A percentile compares a stretch with the other conserved stretches of the same genome.
Conservation (phyloP, 345 rosid species). For the Eucalyptus pauciflora region DNA sequence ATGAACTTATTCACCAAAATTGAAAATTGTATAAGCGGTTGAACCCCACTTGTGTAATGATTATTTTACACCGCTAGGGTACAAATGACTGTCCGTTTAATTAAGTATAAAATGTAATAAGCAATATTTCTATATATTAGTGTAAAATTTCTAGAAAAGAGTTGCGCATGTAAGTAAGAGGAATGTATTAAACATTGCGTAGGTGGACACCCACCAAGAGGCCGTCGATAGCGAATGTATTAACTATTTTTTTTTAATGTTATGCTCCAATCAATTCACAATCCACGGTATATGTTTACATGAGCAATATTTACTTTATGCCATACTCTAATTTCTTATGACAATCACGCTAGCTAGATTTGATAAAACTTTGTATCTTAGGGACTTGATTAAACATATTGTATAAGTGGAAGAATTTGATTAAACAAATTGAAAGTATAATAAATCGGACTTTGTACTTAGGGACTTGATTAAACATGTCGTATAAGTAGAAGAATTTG, state of each 20-base stretch:
- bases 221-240: not conserved
- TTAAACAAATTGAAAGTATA: not conserved
- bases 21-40: not conserved
- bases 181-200: not conserved
- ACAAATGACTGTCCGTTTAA: not conserved
- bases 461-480: not conserved
- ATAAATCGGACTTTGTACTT: not conserved
- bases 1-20: not conserved
- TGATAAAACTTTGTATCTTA: not conserved
- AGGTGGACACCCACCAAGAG: not conserved
- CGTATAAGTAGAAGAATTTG: not conserved
- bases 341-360: accelerated
- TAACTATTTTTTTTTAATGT: not conserved
- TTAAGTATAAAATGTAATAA: not conserved
- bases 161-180: not conserved
- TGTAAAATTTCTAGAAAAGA: not conserved
- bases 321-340: not conserved
- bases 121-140: not conserved
- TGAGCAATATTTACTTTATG: not conserved
- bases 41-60: not conserved
- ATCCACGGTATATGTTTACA: not conserved
- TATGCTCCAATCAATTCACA: not conserved
- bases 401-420: not conserved
- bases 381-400: not conserved
- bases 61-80: not conserved